Conservation (phyloP, 306 rosid species). For the Quercus agrifolia region DNA sequence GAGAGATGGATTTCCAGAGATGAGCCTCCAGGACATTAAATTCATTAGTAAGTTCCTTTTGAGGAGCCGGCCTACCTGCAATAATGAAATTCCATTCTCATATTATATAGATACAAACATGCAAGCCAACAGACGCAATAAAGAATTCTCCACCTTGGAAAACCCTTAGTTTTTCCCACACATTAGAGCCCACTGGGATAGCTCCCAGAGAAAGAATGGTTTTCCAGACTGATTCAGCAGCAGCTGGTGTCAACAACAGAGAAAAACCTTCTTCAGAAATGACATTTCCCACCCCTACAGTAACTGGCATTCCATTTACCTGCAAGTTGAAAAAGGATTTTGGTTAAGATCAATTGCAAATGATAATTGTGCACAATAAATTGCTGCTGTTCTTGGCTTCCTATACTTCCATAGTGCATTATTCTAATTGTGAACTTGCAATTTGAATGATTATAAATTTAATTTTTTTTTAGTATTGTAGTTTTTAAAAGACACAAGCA, state of each 20-base stretch:
- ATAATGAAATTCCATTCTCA: constrained; percentile 9
- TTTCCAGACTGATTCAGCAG: constrained; percentile 83
- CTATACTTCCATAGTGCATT: neutral
- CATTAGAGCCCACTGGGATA: constrained; percentile 74
- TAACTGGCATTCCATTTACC: constrained; percentile 79
- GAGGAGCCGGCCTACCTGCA: constrained; percentile 89
- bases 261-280: constrained; percentile 84
- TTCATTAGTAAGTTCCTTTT: constrained; percentile 85
- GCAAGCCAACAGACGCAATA: neutral
- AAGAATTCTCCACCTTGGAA: constrained; percentile 49
- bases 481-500: no score
- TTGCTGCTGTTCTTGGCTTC: neutral
- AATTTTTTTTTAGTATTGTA: neutral
- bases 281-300: constrained; percentile 86
- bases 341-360: constrained; percentile 3
- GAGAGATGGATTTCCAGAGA: constrained; percentile 91
- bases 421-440: neutral
- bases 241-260: constrained; percentile 75
- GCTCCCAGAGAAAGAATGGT: constrained; percentile 74
- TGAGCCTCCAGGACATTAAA: constrained; percentile 88
- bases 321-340: constrained; percentile 29
- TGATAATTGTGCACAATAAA: neutral
- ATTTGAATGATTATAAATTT: neutral
- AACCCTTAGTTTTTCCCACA: constrained; percentile 85
- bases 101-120: neutral